Conservation (phyloP, 176 grass and related monocot genomes). For the Secale cereale region DNA sequence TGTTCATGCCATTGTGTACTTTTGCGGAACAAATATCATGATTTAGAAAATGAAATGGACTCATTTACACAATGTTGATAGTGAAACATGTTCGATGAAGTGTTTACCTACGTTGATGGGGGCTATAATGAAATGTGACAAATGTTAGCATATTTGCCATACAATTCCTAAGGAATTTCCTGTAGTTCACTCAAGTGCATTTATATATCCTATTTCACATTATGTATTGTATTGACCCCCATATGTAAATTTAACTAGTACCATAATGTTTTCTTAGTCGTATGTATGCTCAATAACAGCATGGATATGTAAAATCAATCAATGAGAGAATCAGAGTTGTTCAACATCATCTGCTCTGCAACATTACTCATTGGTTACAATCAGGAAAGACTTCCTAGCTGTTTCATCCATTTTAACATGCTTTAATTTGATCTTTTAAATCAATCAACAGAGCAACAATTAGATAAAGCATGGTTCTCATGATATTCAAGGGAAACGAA, state of each 20-base stretch:
- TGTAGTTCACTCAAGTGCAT: neutral
- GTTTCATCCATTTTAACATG: slow-evolving; percentile 11
- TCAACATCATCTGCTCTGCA: neutral
- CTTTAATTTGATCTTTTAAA: slow-evolving; percentile 9
- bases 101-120: neutral
- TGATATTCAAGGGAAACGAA: slow-evolving; percentile 20
- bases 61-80: neutral
- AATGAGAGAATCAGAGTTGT: neutral
- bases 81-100: slow-evolving; percentile 20
- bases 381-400: neutral
- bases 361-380: neutral
- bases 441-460: neutral
- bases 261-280: neutral
- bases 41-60: slow-evolving; percentile 4
- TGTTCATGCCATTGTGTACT: neutral
- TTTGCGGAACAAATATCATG: neutral
- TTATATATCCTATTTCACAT: slow-evolving; percentile 9
- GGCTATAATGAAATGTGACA: neutral
- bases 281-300: slow-evolving; percentile 12
- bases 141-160: neutral
- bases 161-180: neutral
- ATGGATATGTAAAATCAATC: slow-evolving; percentile 2
- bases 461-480: neutral
- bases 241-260: slow-evolving; percentile 9
- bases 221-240: neutral